Base-by-base conservation (phyloP, 345 rosid genomes). In the Acer negundo region DNA sequence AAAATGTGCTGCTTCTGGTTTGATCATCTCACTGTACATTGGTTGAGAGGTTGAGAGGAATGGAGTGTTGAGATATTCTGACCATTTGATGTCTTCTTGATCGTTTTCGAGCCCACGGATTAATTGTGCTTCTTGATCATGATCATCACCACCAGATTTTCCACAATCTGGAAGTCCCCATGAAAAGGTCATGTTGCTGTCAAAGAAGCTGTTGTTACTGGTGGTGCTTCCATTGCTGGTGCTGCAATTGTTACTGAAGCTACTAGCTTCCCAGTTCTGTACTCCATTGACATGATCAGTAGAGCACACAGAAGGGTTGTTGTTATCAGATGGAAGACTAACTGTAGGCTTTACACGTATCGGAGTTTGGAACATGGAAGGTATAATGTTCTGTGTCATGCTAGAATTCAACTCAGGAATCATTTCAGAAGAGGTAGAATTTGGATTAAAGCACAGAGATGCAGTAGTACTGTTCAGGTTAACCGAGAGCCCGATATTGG, bases 281-380 rank as follows among this genome's bases (percentile, higher is more conserved):
- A 72, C 66, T 51, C 79, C 82, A 47, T 69, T 78, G 58, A 79
- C 70, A 56, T 4, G 38, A 35, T 78, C 77, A 58, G 76, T 53
- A 8, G 83, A 42, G 46, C 46, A 7, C 46, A 42, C 46, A 42
- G 10, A 82, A 74, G 80, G 83, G 61, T 80, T 59, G 62, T 58
- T 58, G 9, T 17, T 85, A 10, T 82, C 89, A 0, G 84, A 80
- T 42, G 91, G 90, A 69, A 93, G 89, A 76, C 77, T 90, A 28
- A 90, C 84, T 0, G 93, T 89, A 44, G 95, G 94, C 82, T 82
- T 91, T 15, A 90, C 90, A 10, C 86, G 66, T 2, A 78, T 71
- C 4, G 85, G 83, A 0, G 88, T 83, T 75, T 86, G 90, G 78
- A 81, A 84, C 46, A 81, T 55, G 68, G 95, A 81, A 80, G 75